Conservation (phyloP, 495 filamentous ascomycete genomes). For the Gamarada debralockiae region DNA sequence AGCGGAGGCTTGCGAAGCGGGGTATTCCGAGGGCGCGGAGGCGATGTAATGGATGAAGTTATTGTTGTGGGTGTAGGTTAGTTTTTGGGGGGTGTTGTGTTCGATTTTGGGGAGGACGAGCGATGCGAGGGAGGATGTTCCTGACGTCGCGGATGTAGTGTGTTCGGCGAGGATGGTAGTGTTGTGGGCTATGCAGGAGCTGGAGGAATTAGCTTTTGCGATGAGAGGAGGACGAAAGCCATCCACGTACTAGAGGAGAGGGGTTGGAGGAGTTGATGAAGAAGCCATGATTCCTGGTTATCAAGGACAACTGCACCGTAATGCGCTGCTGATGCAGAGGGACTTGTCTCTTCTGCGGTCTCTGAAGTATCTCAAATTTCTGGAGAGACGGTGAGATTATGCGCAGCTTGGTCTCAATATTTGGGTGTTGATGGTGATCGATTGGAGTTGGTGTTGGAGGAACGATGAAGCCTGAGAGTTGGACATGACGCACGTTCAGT, state of each 20-base stretch:
- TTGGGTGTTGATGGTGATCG: too few species aligned
- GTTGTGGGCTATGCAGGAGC: slow-evolving; percentile 86
- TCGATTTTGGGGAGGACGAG: slow-evolving; percentile 94
- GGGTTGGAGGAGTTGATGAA: slow-evolving; percentile 70
- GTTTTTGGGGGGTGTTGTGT: slow-evolving; percentile 76
- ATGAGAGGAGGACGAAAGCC: slow-evolving; percentile 16
- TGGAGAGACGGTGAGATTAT: too few species aligned
- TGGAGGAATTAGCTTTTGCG: slow-evolving; percentile 31
- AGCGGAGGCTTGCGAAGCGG: slow-evolving; percentile 44
- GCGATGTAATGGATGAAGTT: slow-evolving; percentile 96
- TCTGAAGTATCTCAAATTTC: too few species aligned
- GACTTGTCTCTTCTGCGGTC: too few species aligned
- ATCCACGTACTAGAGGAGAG: slow-evolving; percentile 70
- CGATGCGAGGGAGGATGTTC: slow-evolving; percentile 80
- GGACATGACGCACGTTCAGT: too few species aligned
- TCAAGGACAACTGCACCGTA: too few species aligned
- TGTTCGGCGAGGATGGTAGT: slow-evolving; percentile 91
- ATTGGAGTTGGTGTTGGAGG: too few species aligned
- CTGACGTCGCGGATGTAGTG: slow-evolving; percentile 71
- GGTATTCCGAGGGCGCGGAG: slow-evolving; percentile 66
- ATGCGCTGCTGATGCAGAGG: too few species aligned
- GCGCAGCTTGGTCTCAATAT: too few species aligned
- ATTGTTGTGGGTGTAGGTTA: slow-evolving; percentile 87
- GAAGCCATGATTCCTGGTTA: slow-evolving; percentile 79
- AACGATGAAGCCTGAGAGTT: too few species aligned